Evolutionary conservation across 1,284 basidiomycete genomes (phyloP), one percentile per base, ranked within the genome.

Genomic region (Violaceomyces palustris): DNA sequence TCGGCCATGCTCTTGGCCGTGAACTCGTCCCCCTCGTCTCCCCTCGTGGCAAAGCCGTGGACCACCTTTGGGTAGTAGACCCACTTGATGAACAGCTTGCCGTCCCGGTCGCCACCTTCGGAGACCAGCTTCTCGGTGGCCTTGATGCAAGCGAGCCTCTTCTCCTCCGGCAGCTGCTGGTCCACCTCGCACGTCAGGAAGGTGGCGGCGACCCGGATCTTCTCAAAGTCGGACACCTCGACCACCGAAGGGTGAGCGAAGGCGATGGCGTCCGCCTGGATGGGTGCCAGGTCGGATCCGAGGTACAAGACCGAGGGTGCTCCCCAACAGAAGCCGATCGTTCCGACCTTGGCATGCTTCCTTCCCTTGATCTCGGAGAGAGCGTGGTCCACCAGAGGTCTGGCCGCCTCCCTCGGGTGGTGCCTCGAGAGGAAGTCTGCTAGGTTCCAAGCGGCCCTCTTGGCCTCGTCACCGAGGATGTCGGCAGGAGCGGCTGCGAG

Each of bases 261-360:
- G 32, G 42, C 45, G 26, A 59, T 34, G 22, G 55, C 55, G 25
- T 59, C 55, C 14, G 35, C 21, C 14, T 28, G 25, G 6, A 15
- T 23, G 2, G 30, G 27, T 12, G 38, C 45, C 21, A 33, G 31
- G 6, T 35, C 34, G 5, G 28, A 36, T 15, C 36, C 43, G 19
- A 56, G 39, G 24, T 45, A 34, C 19, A 54, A 25, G 32, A 12
- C 26, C 7, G 37, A 39, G 8, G 44, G 39, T 9, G 53, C 53
- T 12, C 53, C 53, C 53, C 53, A 57, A 41, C 50, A 56, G 35
- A 34, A 56, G 35, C 51, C 53, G 25, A 42, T 34, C 8, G 50
- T 36, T 11, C 37, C 44, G 15, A 56, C 22, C 34, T 35, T 31
- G n/a, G n/a, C n/a, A n/a, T n/a, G n/a, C 15, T 39, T 43, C 11